phyloP scores from a whole-genome alignment of 305 asterid species.

The Fraxinus nigra region DNA sequence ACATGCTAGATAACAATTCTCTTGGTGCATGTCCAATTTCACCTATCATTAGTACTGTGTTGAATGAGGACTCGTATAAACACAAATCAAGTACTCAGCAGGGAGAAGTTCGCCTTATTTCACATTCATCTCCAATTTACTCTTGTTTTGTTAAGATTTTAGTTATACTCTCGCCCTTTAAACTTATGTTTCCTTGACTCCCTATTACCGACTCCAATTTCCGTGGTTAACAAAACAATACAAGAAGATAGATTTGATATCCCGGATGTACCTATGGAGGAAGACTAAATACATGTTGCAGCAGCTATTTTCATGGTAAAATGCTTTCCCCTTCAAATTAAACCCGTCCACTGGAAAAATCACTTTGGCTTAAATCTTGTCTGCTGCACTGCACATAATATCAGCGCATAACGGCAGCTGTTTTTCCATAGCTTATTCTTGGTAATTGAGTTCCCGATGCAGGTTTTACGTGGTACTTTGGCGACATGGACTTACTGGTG shows the following conservation, averaged over 20 bases:
- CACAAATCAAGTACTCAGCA: neutral
- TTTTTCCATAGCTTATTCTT: neutral
- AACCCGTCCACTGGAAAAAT: neutral
- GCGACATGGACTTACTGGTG: neutral
- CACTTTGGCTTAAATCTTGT: neutral
- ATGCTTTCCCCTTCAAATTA: neutral
- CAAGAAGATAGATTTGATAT: slow-evolving; percentile 73
- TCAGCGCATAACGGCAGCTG: neutral
- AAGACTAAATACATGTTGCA: slow-evolving; percentile 37
- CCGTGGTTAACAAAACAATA: slow-evolving; percentile 52
- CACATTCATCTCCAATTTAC: neutral
- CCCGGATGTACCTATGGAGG: slow-evolving; percentile 85
- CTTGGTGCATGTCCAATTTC: neutral
- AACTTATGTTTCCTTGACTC: slow-evolving; percentile 41
- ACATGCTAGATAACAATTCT: neutral
- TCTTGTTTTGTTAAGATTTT: neutral
- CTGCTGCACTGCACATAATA: neutral
- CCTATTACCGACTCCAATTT: slow-evolving; percentile 45
- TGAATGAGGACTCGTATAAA: neutral
- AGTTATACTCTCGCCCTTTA: neutral
- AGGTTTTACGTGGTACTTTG: neutral
- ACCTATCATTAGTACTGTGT: neutral
- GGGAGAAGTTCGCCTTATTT: neutral
- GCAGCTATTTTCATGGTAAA: neutral
- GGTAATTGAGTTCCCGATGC: neutral